A percentile compares a stretch with the other conserved stretches of the same genome.
phyloP scores from a whole-genome alignment of 495 filamentous ascomycete species.

The Oleoguttula mirabilis region DNA sequence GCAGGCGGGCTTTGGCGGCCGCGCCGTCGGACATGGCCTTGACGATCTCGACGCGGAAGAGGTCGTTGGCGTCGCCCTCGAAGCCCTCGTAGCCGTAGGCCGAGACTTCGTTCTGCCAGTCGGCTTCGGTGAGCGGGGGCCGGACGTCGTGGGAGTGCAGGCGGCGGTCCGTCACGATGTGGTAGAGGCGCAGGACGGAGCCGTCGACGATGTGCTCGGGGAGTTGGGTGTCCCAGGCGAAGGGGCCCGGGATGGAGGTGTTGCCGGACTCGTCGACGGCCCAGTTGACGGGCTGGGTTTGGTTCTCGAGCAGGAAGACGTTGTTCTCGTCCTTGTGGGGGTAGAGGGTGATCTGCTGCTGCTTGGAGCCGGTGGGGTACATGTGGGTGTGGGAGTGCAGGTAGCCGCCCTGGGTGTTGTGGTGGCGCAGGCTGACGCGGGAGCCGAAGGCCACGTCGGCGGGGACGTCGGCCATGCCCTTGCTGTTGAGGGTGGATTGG shows the following conservation, averaged over 20 bases:
- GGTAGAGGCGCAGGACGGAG: slow-evolving; percentile 67
- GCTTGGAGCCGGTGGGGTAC: slow-evolving; percentile 95
- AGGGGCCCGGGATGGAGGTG: slow-evolving; percentile 66
- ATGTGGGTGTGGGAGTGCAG: slow-evolving; percentile 93
- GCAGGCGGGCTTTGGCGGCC: slow-evolving; percentile 68
- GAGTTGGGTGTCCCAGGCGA: slow-evolving; percentile 67
- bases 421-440: slow-evolving; percentile 73
- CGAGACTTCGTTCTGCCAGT: slow-evolving; percentile 97
- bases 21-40: slow-evolving; percentile 74
- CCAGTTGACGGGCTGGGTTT: slow-evolving; percentile 50
- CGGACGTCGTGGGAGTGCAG: slow-evolving; percentile 95
- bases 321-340: slow-evolving; percentile 99
- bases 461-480: slow-evolving; percentile 87
- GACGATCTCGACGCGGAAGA: slow-evolving; percentile 89
- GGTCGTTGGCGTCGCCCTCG: slow-evolving; percentile 89
- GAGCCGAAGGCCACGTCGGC: slow-evolving; percentile 86
- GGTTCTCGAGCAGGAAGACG: slow-evolving; percentile 82
- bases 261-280: slow-evolving; percentile 50
- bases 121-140: slow-evolving; percentile 92
- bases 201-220: slow-evolving; percentile 62
- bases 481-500: slow-evolving; percentile 91
- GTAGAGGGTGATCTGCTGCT: slow-evolving; percentile 96
- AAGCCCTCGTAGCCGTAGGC: slow-evolving; percentile 98
- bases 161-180: slow-evolving; percentile 67
- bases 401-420: slow-evolving; percentile 95